A percentile compares a stretch with the other conserved stretches of the same genome.
These are phyloP conservation scores for Candida glaebosa DNA, from an alignment of 805 yeast species.

Conservation along the genomic window DNA sequence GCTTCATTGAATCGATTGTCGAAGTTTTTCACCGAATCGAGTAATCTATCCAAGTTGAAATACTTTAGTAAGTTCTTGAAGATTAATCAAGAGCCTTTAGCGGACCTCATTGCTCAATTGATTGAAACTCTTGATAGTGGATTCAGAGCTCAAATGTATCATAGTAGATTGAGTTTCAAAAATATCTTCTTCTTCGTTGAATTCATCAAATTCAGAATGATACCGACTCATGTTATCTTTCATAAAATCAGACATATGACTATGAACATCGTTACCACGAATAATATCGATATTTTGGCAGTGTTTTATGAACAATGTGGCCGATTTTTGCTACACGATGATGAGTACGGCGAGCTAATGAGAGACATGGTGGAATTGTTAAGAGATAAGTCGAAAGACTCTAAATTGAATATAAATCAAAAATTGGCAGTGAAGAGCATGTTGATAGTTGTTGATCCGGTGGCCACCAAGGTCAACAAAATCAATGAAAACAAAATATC, in stretches of 20 bases:
- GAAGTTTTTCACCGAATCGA: constrained; percentile 50
- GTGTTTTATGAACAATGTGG: constrained; percentile 77
- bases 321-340: constrained; percentile 52
- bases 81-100: constrained; percentile 47
- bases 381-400: constrained; percentile 46
- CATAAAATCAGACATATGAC: constrained; percentile 68
- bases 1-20: constrained; percentile 64
- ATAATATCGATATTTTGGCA: constrained; percentile 65
- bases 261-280: constrained; percentile 45
- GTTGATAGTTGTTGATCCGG: constrained; percentile 54
- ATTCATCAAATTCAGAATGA: constrained; percentile 67
- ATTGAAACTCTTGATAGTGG: constrained; percentile 54
- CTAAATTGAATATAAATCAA: constrained; percentile 49
- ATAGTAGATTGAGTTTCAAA: constrained; percentile 51
- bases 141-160: constrained; percentile 55
- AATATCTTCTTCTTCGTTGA: constrained; percentile 67
- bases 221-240: constrained; percentile 68
- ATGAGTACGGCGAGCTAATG: constrained; percentile 58
- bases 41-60: constrained; percentile 43
- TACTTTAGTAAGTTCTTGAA: constrained; percentile 67
- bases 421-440: constrained; percentile 58
- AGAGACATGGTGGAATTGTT: constrained; percentile 58
- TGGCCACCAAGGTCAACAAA: constrained; percentile 36
- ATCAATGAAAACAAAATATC: constrained; percentile 7
- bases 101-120: constrained; percentile 51